phyloP scores from a whole-genome alignment of 345 rosid genomes.

The Fremontodendron californicum region DNA sequence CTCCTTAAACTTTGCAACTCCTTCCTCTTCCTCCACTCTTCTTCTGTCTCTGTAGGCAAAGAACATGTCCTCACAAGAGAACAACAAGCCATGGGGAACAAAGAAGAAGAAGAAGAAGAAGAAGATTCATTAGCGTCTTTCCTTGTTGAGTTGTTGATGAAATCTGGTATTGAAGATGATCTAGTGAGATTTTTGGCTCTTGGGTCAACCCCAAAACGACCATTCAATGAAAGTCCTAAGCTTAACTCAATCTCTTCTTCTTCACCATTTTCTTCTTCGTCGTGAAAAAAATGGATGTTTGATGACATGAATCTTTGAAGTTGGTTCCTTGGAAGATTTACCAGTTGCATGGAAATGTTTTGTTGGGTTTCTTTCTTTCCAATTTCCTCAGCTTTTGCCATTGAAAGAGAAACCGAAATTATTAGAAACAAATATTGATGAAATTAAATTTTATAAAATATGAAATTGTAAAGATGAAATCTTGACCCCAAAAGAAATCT shows the following conservation, averaged over 20 bases:
- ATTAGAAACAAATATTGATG: not conserved
- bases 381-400: conserved; percentile 35
- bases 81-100: conserved; percentile 17
- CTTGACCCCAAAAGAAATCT: conserved; percentile 9
- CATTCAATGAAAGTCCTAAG: conserved; percentile 72
- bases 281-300: conserved; percentile 22
- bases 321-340: conserved; percentile 29
- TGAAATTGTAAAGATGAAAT: not conserved
- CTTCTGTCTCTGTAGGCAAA: no score
- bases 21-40: no score
- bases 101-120: conserved; percentile 18
- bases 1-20: no score
- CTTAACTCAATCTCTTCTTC: conserved; percentile 67
- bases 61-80: not conserved
- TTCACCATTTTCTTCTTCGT: conserved; percentile 24
- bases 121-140: conserved; percentile 16
- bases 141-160: conserved; percentile 33
- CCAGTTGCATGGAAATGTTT: conserved; percentile 19
- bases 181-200: conserved; percentile 41
- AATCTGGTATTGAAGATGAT: conserved; percentile 61
- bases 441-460: conserved; percentile 4
- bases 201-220: conserved; percentile 81
- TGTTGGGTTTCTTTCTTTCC: conserved; percentile 27
- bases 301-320: conserved; percentile 37
- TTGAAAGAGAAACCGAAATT: conserved; percentile 6